Base-by-base conservation (phyloP, 2,329 filamentous ascomycete species). In the Penicillium sp. region DNA sequence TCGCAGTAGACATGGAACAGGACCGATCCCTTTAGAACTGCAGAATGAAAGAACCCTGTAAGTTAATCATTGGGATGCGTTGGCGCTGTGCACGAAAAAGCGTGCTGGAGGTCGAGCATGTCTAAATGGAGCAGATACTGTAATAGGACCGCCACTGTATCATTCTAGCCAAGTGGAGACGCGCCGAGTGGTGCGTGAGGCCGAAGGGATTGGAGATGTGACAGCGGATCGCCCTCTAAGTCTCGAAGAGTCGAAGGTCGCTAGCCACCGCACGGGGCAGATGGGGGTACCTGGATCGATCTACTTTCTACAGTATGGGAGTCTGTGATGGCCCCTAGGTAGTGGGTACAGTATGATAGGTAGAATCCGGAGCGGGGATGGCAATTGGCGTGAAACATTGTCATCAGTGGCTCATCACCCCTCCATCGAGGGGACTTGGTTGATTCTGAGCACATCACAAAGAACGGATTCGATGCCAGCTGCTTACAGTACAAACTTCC, bases 221-320 rank as follows among this genome's bases (percentile, higher is more conserved):
- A 74, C 69, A 71, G 69, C 70, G 66, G 70, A 71, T 70, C 68
- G 65, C 61, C 65, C 61, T 69, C 66, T 65, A 63, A 51, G 49
- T 52, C 49, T 52, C 20, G 4, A 20, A 12, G 20, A 22, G 5
- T 17, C 35, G 35, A 10, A 61, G 45, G 45, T 55, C 25, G 34
- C 57, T 68, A 67, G 63, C 63, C 65, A 64, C 65, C 63, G 64
- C 63, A 68, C 61, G 60, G 55, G 45, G 55, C 50, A 42, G 41
- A 54, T 41, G 39, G 48, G 47, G 48, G 66, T 71, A 63, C 70
- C 71, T 69, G 66, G 61, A 67, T 66, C 59, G 48, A 49, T 35
- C 47, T 49, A n/a, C n/a, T n/a, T n/a, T n/a, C n/a, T n/a, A 31
- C 8, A 20, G 20, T 20, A 20, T 20, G 20, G 31, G 31, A 49